Base-by-base conservation (phyloP, 2,329 filamentous ascomycete genomes). In the Tolypocladium album region DNA sequence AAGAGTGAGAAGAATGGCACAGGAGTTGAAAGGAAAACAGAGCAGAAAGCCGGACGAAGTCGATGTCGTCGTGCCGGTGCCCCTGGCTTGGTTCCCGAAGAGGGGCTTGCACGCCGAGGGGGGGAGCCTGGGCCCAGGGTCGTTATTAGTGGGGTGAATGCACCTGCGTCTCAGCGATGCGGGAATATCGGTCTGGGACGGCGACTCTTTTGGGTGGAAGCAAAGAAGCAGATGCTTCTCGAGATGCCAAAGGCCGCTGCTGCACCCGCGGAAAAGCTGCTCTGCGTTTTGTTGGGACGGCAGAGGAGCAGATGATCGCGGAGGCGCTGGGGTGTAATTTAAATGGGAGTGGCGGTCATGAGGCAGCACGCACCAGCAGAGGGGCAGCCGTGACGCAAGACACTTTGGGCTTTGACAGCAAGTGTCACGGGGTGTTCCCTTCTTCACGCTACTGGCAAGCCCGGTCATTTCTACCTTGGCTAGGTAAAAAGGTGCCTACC, bases 311-410 rank as follows among this genome's bases (percentile, higher is more conserved):
- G 34, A 20, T 8, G 36, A 31, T 5, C 24, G 13, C 20, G 57
- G 38, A 13, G 31, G 50, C 20, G 20, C 9, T 38, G 31, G 50
- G 50, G 45, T 4, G 27, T 50, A 50, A 52, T 52, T 52, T 34
- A 52, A 36, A 53, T 20, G 45, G 50, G 50, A 36, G 17, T 36
- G 31, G 50, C 50, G 50, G 50, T 36, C 27, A 53, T 53, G 50
- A 53, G 50, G 50, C 50, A 22, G 20, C 31, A n/a, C 27, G 47
- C 17, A 17, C 8, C 17, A 20, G 27, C 31, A 42, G 56, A 57
- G 55, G 55, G 59, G 58, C 42, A 53, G 36, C 59, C n/a, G 55
- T 60, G 55, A 60, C 59, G 59, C 59, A 57, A 60, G 43, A 60
- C 58, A 57, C 39, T 45, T n/a, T 47, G 56, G 56, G 39, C 56